Evolutionary conservation across 805 yeast genomes (phyloP).

Genomic region (Candida montana): DNA sequence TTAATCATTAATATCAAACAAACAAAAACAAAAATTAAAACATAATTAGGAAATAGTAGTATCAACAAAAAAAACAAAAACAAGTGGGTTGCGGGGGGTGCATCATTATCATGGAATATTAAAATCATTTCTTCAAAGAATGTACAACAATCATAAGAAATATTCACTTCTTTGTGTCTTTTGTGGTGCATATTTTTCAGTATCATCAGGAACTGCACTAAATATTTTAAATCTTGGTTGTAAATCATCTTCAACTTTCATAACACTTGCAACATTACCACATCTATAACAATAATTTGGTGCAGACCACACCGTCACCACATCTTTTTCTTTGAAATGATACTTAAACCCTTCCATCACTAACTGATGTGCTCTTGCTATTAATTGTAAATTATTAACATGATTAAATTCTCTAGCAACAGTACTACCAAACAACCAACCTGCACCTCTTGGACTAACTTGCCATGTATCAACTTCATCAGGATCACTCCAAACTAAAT

Average conservation of each 20-base stretch:
- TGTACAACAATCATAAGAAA: constrained; percentile 18
- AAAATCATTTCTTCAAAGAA: background rate
- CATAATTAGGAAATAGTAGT: too few species aligned
- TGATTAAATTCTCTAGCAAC: constrained; percentile 96
- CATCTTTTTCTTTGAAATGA: constrained; percentile 93
- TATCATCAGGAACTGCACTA: constrained; percentile 90
- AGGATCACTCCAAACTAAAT: constrained; percentile 96
- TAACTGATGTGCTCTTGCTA: constrained; percentile 95
- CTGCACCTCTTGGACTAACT: constrained; percentile 96
- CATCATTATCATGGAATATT: too few species aligned
- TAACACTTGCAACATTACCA: constrained; percentile 97
- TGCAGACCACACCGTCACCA: constrained; percentile 97
- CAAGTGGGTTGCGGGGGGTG: too few species aligned
- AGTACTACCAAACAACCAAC: constrained; percentile 93
- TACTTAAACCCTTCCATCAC: constrained; percentile 98
- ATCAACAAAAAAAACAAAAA: too few species aligned
- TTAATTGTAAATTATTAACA: constrained; percentile 79
- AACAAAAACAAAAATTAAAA: too few species aligned
- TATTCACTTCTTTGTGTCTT: constrained; percentile 31
- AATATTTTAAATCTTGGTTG: constrained; percentile 90
- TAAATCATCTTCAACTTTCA: constrained; percentile 86
- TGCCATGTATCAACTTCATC: constrained; percentile 98
- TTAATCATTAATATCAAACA: too few species aligned
- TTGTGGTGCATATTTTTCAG: constrained; percentile 28
- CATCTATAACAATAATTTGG: constrained; percentile 97